Evolutionary conservation across 202 grass and related monocot species (phyloP), one percentile per base, ranked within the genome.

Genomic region (Hordeum pubiflorum): DNA sequence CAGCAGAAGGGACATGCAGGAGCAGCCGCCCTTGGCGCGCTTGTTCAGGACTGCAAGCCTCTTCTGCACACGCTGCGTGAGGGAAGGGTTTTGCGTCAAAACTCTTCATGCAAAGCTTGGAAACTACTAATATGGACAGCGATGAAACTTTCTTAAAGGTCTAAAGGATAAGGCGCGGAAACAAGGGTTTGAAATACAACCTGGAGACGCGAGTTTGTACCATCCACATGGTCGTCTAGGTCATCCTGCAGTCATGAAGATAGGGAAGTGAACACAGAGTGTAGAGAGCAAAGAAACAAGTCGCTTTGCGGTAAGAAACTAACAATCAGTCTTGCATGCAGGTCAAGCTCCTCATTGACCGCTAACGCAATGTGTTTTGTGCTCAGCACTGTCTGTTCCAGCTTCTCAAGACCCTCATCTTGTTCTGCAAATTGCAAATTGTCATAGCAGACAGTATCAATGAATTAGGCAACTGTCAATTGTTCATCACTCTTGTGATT

Each of bases 31-130:
- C 84, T 91, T 91, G 59, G 87, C 91, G 54, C 95, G 92, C 76
- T 98, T 98, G 87, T 98, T 98, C 86, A 98, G 89, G 67, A 93
- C 88, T n/a, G 95, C 95, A 9, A 98, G 88, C 70, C 82, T 90
- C 90, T 88, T 98, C 87, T 98, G 92, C 77, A 93, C 90, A n/a
- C 90, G 87, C 95, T 98, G 92, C 72, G 83, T 39, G 10, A 86
- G 66, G 66, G 0, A 18, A 61, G 2, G 80, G 22, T 24, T 54
- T 31, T 37, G 10, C 13, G 50, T 84, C 43, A 68, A 81, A 55
- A 56, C 57, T 43, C 5, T 74, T 56, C 18, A 2, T 15, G 26
- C 29, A 73, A 82, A 82, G 54, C n/a, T n/a, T n/a, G n/a, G n/a
- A n/a, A n/a, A n/a, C n/a, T n/a, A n/a, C n/a, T n/a, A n/a, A n/a